Evolutionary conservation across 768 basidiomycete species (phyloP), one percentile per base, ranked within the genome.

Genomic region (Cyclocybe aegerita): DNA sequence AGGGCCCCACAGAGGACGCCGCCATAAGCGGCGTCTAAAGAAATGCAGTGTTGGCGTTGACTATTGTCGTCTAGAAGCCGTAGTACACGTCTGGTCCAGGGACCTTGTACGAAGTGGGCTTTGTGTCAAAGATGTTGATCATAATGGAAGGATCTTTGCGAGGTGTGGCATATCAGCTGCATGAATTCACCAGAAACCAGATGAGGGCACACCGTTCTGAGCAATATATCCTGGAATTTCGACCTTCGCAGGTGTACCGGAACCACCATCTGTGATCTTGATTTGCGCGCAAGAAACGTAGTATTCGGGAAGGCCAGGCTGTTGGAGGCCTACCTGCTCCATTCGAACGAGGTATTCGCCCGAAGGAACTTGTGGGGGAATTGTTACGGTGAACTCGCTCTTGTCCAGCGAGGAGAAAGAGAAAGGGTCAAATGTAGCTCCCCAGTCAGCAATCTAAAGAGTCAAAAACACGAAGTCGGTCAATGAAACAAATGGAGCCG

Each of bases 201-300:
- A 14, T 12, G 38, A 39, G 14, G 37, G 42, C 57, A 55, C 47
- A 64, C 66, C 69, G 48, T 57, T 50, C 15, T 70, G 61, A 3
- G 67, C 60, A 56, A 74, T 68, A 48, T 75, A 71, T 31, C 77
- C 76, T 14, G 76, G 77, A 51, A 77, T 75, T 29, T 73, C 60
- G 39, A 77, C 74, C 48, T 75, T 77, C 2, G 70, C 52, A 1
- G 75, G 75, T 17, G 57, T 74, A 10, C 73, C 76, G 50, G 58
- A 61, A 12, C 77, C 77, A 23, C 71, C 68, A 14, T 68, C 68
- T 1, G 68, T 71, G 47, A 78, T 56, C 43, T 67, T 67, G 54
- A 79, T 67, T 50, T 79, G 76, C 5, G 67, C 76, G 54, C 77
- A 79, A 11, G 74, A 71, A 43, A 77, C 65, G 60, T 71, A 77